Conservation (phyloP, 1,284 basidiomycete species). For the Ustilago cynodontis region DNA sequence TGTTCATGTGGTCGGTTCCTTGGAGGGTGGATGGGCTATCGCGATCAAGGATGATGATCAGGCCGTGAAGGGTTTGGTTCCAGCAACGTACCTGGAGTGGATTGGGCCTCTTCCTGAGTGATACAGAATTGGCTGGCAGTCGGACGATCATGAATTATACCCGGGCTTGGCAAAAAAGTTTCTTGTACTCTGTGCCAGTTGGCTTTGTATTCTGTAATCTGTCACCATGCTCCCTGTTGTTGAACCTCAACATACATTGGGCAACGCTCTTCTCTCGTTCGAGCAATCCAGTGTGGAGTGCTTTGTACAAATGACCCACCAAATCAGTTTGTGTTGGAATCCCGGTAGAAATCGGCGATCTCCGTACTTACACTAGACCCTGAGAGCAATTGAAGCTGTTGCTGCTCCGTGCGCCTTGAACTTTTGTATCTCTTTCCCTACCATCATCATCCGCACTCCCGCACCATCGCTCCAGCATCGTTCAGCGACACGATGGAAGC, state of each 20-base stretch:
- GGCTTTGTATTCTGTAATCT: conserved; percentile 6
- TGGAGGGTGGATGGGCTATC: conserved; percentile 61
- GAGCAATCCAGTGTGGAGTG: not conserved
- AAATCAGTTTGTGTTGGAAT: not conserved
- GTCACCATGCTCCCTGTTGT: not conserved
- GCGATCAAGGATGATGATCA: conserved; percentile 32
- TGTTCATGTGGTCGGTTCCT: conserved; percentile 49
- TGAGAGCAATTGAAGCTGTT: not conserved
- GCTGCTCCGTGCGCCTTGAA: conserved; percentile 3
- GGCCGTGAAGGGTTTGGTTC: conserved; percentile 45
- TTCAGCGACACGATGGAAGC: not conserved
- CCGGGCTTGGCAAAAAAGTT: conserved; percentile 3
- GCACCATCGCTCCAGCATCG: not conserved
- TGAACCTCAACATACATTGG: not conserved
- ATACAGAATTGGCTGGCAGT: not conserved
- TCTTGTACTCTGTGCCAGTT: conserved; percentile 4
- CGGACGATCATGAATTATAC: conserved; percentile 4
- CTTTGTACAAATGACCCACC: not conserved
- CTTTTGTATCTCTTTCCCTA: not conserved
- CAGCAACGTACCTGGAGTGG: conserved; percentile 54
- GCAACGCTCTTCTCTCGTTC: not conserved
- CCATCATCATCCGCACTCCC: not conserved
- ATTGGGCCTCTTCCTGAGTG: conserved; percentile 27
- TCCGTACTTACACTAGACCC: not conserved
- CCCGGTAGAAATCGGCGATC: conserved; percentile 4